Conservation (phyloP, 306 rosid species). For the Psophocarpus tetragonolobus region DNA sequence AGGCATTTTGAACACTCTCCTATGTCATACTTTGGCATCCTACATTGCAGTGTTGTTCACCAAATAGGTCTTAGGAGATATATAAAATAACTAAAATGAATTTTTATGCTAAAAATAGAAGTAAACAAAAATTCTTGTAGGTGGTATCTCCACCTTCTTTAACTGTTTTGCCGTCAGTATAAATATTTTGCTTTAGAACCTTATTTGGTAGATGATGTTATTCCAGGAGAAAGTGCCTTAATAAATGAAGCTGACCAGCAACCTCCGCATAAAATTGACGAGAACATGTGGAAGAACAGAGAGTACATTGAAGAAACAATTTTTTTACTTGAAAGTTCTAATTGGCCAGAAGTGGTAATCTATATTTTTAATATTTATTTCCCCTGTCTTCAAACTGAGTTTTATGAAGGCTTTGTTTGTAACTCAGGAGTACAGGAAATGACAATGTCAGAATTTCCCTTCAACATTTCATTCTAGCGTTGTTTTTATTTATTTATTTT, state of each 20-base stretch:
- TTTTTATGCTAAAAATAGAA: background rate
- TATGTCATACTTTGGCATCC: background rate
- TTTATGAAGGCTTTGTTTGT: constrained; percentile 13
- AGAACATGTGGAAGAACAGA: constrained; percentile 98
- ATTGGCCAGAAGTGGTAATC: constrained; percentile 75
- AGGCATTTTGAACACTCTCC: background rate
- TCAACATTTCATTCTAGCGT: background rate
- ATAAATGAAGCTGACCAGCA: constrained; percentile 53
- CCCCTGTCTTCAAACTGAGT: background rate
- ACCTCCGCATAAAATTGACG: constrained; percentile 93
- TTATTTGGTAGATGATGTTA: constrained; percentile 30
- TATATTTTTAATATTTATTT: constrained; percentile 14
- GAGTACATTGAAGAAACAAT: constrained; percentile 84
- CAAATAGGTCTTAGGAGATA: background rate
- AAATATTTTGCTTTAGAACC: constrained; percentile 25
- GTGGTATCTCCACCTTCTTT: background rate
- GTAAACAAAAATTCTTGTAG: background rate
- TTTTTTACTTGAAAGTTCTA: constrained; percentile 64
- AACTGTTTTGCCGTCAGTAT: background rate
- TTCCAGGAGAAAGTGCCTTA: constrained; percentile 55
- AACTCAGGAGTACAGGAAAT: background rate
- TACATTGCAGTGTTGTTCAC: background rate
- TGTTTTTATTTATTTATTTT: no score
- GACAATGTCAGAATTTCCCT: constrained; percentile 8
- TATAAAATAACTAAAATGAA: background rate